phyloP scores from a whole-genome alignment of 257 asterid species.

The Solanum chmielewskii region DNA sequence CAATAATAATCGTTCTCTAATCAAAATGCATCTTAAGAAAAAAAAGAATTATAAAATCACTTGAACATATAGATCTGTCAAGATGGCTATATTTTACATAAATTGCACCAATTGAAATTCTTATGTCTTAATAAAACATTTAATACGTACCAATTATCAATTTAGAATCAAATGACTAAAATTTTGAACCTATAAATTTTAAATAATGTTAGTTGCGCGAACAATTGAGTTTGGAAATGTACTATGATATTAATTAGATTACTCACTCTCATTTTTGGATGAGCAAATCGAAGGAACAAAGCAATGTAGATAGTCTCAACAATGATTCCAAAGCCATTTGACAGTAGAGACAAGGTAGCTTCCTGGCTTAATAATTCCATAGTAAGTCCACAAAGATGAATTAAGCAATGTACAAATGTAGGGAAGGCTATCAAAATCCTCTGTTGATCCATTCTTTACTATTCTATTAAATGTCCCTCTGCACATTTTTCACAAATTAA shows the following conservation, averaged over 20 bases:
- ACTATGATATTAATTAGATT: background rate
- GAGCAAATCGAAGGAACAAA: slow-evolving; percentile 16
- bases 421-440: slow-evolving; percentile 28
- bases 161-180: background rate
- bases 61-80: background rate
- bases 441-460: slow-evolving; percentile 12
- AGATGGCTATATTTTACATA: background rate
- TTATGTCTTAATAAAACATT: background rate
- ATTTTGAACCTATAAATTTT: background rate
- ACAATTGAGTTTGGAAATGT: background rate
- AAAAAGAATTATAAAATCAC: background rate
- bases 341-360: slow-evolving; percentile 20
- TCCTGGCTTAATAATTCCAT: slow-evolving; percentile 16
- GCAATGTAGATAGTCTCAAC: slow-evolving; percentile 12
- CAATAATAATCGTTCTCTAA: background rate
- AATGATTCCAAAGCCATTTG: slow-evolving; percentile 22
- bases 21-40: background rate
- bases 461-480: slow-evolving; percentile 22
- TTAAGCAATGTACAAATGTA: slow-evolving; percentile 20
- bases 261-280: slow-evolving; percentile 19
- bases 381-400: slow-evolving; percentile 26
- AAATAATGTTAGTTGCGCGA: background rate
- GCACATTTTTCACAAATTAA: background rate
- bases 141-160: background rate
- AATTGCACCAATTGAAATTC: background rate